Conservation (phyloP, 345 rosid genomes). For the Hibiscus tridactylites region DNA sequence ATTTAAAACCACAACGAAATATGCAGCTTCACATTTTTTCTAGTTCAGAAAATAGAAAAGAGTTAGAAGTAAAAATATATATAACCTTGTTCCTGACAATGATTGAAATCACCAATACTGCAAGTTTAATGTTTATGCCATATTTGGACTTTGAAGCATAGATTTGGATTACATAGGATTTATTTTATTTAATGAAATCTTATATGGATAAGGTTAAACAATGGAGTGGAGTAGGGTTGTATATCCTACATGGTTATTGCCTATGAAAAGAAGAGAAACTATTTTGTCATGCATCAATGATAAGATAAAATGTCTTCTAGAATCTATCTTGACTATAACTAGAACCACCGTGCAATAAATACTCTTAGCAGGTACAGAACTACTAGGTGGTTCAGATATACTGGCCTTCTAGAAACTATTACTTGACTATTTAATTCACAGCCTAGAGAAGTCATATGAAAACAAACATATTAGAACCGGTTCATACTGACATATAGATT, state of each 20-base stretch:
- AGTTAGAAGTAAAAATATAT: neutral
- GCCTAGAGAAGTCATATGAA: neutral
- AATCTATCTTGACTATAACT: neutral
- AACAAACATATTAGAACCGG: neutral
- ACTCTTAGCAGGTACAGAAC: neutral
- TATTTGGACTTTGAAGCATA: neutral
- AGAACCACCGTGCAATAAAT: neutral
- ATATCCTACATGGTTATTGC: neutral
- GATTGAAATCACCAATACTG: neutral
- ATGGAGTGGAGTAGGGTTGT: neutral
- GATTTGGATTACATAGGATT: neutral
- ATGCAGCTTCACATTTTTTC: slow-evolving; percentile 82
- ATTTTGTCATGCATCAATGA: neutral
- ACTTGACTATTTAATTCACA: neutral
- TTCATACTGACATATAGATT: neutral
- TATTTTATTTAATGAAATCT: neutral
- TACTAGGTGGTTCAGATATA: neutral
- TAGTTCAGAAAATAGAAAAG: slow-evolving; percentile 20
- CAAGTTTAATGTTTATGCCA: neutral
- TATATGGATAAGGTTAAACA: neutral
- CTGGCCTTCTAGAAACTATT: neutral
- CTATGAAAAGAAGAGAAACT: neutral
- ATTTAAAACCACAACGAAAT: slow-evolving; percentile 77
- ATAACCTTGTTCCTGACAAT: neutral
- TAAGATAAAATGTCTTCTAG: neutral